Base-by-base conservation (phyloP, 306 rosid genomes). In the Glycine soja region DNA sequence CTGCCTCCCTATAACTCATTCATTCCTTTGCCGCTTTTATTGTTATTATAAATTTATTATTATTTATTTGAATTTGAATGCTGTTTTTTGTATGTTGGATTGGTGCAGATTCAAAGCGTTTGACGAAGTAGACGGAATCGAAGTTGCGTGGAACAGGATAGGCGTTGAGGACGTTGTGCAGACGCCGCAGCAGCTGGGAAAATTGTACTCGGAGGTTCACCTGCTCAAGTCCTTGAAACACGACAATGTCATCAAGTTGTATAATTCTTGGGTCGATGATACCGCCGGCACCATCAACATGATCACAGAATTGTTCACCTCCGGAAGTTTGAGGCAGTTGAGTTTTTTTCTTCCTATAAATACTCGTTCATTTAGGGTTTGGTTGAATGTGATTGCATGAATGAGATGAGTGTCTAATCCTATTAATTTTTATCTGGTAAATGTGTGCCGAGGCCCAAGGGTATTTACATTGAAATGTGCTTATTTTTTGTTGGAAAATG, bases 141-240 rank as follows among this genome's bases (percentile, higher is more conserved):
- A 95, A 78, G 97, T 95, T 80, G 99, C 99, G 4, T 95, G 99
- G 99, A 90, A 89, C 85, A 94, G 83, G 78, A 92, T 93, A 72
- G 30, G 71, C 48, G 67, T 91, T 72, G 95, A 91, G 83, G 95
- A 93, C 70, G 90, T 91, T 64, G 72, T 93, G 90, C 95, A 93
- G 83, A 86, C 92, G 10, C 89, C 93, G 0, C 87, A 86, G 16
- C 91, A 90, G 59, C 87, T 93, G 78, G 92, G 86, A 57, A 88
- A 91, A 53, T 80, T 95, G 70, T 90, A 91, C 79, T 93, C 96
- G 2, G 99, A 95, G 88, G 96, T 91, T 64, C 94, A 93, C 86
- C 82, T 95, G 64, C 88, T 95, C 14, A 95, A 93, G 91, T 88
- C 90, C 0, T 78, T 95, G 88, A 93, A 95, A 59, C 99, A 95